phyloP scores from a whole-genome alignment of 2,329 filamentous ascomycete species.

The Trichoderma lentiforme region DNA sequence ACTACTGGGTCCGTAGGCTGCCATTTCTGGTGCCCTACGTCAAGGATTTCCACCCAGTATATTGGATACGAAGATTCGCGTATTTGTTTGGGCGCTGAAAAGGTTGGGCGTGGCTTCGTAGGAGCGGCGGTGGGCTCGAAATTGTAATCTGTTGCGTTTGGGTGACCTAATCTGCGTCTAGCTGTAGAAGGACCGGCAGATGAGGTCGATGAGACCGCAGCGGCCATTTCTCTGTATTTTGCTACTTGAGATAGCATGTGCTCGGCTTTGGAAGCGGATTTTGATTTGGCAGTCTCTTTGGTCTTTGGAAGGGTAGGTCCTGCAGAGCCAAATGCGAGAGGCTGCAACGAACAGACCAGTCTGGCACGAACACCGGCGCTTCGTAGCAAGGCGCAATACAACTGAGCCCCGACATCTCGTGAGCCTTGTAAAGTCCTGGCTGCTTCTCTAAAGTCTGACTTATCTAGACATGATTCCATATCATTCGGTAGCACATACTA shows the following conservation, averaged over 20 bases:
- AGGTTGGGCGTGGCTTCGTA: constrained; percentile 27
- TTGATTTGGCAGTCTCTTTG: constrained; percentile 28
- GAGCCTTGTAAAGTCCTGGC: constrained; percentile 73
- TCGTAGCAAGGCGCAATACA: constrained; percentile 85
- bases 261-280: constrained; percentile 33
- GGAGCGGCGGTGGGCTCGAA: constrained; percentile 44
- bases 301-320: constrained; percentile 48
- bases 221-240: constrained; percentile 36
- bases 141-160: constrained; percentile 51
- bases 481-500: constrained; percentile 59
- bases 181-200: constrained; percentile 36
- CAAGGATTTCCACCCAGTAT: constrained; percentile 93
- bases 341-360: constrained; percentile 86
- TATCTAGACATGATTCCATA: constrained; percentile 65
- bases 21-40: constrained; percentile 86
- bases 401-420: constrained; percentile 81
- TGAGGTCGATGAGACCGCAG: constrained; percentile 27
- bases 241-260: constrained; percentile 25
- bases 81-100: constrained; percentile 43
- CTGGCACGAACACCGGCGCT: constrained; percentile 77
- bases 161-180: constrained; percentile 51
- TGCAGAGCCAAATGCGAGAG: constrained; percentile 63
- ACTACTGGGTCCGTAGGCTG: constrained; percentile 82
- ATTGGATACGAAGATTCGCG: constrained; percentile 75
- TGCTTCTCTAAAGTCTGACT: constrained; percentile 68